Conservation (phyloP, 176 grass and related monocot genomes). For the Carex kokanica region DNA sequence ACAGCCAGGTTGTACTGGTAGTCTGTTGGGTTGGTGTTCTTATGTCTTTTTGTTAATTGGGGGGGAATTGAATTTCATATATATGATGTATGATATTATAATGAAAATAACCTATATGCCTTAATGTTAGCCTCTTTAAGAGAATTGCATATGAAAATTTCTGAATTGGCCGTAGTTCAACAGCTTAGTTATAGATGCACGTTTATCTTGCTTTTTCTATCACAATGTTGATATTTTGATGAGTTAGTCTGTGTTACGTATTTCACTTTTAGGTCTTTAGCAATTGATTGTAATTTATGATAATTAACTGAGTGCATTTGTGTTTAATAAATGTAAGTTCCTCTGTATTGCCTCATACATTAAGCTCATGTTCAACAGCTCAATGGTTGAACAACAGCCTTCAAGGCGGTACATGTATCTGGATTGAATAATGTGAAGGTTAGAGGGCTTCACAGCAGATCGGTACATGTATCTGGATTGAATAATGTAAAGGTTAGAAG, state of each 20-base stretch:
- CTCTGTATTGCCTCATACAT: neutral
- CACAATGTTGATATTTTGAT: neutral
- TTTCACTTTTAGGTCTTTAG: neutral
- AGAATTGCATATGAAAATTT: neutral
- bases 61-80: neutral
- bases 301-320: neutral
- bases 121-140: neutral
- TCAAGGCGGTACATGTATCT: neutral
- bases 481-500: neutral
- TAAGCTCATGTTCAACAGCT: neutral
- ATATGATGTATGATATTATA: neutral
- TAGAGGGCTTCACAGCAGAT: too few relatives aligned
- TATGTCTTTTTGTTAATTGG: neutral
- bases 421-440: too few relatives aligned
- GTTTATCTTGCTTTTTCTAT: neutral
- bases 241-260: neutral
- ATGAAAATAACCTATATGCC: neutral
- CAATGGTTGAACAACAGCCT: neutral
- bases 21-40: constrained; percentile 11
- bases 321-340: neutral
- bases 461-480: too few relatives aligned
- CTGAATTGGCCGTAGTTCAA: neutral
- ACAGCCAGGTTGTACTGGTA: neutral
- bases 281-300: neutral
- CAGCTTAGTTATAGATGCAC: neutral